phyloP scores from a whole-genome alignment of 106 monocot genomes.

The Dioscorea alata region DNA sequence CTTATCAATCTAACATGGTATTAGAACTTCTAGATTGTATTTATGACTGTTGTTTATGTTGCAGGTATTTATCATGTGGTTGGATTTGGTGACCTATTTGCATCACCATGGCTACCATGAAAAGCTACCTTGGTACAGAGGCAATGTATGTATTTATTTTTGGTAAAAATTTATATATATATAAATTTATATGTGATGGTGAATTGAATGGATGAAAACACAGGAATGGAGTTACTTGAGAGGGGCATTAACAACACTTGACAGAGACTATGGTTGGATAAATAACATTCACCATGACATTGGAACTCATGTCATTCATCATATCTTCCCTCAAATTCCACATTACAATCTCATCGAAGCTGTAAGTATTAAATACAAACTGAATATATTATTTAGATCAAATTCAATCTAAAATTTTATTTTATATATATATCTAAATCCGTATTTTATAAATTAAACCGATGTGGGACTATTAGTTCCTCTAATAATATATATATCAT shows the following conservation, averaged over 20 bases:
- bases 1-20: background rate
- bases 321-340: conserved; percentile 81
- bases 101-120: conserved; percentile 90
- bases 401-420: no score
- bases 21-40: no score
- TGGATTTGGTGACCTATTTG: conserved; percentile 91
- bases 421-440: no score
- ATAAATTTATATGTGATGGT: background rate
- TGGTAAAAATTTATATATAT: background rate
- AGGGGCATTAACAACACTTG: conserved; percentile 69
- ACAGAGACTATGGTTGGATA: conserved; percentile 70
- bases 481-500: no score
- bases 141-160: conserved; percentile 40
- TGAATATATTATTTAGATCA: no score
- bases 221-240: conserved; percentile 84
- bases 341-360: conserved; percentile 79
- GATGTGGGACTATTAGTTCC: no score
- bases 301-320: conserved; percentile 78
- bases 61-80: conserved; percentile 80
- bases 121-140: conserved; percentile 92
- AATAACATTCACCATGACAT: conserved; percentile 84
- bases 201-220: no score
- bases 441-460: no score
- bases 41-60: background rate
- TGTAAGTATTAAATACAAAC: conserved; percentile 18